Evolutionary conservation across 1,284 basidiomycete species (phyloP), one percentile per base, ranked within the genome.

Genomic region (Trametes versicolor): DNA sequence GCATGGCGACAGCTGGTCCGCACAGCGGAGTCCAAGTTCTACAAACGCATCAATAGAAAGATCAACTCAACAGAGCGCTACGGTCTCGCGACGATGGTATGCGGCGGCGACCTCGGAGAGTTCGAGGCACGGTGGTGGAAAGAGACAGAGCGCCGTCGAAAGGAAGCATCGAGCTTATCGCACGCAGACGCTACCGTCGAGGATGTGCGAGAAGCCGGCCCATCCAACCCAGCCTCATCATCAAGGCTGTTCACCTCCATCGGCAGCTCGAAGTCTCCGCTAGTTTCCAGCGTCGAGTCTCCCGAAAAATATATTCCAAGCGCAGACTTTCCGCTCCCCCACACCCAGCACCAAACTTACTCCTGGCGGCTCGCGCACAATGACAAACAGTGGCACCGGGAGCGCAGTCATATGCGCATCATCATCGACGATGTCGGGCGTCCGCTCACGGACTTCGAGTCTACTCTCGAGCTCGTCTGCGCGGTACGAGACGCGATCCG

Each of bases 381-480:
- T 1, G 21, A 34, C 12, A 21, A 51, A 2, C 17, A n/a, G 4
- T 34, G 48, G 50, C 54, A 54, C 32, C 47, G 21, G 34, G 68
- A 70, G 37, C 65, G 65, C 0, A 70, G 68, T 36, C 68, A 70
- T n/a, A 62, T 67, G 63, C 65, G 68, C 1, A 53, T 70, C 12
- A 66, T 70, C 1, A 50, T 67, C 10, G 58, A 59, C 12, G 56
- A 62, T 2, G 57, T 67, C 5, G 65, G 68, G 13, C 65, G 64
- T 6, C 58, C 68, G 2, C 53, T 70, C 5, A 64, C 43, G 0
- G 17, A 60, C 17, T 63, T 64, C 45, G 54, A 27, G 37, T 64
- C 62, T 17, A 70, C 64, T 2, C 58, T 43, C 12, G 64, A 70
- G 47, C 23, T 67, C 17, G 58, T 62, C 0, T 19, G 1, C 2